Percentiles rank a stretch among this genome's conserved stretches.
Evolutionary conservation across 2,329 filamentous ascomycete species (phyloP).

Genomic region (Cylindrodendrum hubeiense): DNA sequence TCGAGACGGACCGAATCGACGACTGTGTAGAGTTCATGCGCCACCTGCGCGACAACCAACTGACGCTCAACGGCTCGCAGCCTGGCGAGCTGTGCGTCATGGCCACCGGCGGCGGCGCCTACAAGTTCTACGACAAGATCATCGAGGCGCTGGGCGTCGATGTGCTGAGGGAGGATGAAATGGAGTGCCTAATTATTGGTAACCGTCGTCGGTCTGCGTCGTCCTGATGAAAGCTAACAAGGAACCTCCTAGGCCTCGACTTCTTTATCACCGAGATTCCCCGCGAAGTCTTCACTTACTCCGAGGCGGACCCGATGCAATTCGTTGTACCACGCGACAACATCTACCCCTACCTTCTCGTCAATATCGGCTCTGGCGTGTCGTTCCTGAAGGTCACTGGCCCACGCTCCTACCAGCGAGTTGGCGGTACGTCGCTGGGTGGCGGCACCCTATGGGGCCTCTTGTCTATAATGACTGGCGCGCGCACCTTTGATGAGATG

Average conservation of each 20-base stretch:
- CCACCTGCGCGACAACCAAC: conserved; percentile 85
- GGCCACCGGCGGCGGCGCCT: conserved; percentile 95
- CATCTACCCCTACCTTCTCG: conserved; percentile 95
- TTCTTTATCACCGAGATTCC: conserved; percentile 99
- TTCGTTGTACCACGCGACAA: conserved; percentile 83
- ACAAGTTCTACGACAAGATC: conserved; percentile 96
- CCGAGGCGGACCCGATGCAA: conserved; percentile 89
- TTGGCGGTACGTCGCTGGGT: conserved; percentile 93
- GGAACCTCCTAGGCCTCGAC: conserved; percentile 76
- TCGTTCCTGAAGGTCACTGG: conserved; percentile 98
- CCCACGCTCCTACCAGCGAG: conserved; percentile 86
- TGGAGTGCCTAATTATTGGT: conserved; percentile 98
- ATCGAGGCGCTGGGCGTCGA: conserved; percentile 86
- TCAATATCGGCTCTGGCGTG: conserved; percentile 98
- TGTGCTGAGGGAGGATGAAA: conserved; percentile 94
- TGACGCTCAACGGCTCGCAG: conserved; percentile 78
- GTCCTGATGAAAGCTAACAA: conserved; percentile 20
- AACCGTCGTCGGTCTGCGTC: conserved; percentile 38
- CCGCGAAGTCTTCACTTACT: conserved; percentile 96
- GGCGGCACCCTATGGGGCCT: conserved; percentile 98
- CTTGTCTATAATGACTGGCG: conserved; percentile 91
- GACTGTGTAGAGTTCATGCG: conserved; percentile 94
- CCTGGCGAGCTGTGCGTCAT: conserved; percentile 87
- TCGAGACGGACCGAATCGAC: conserved; percentile 95
- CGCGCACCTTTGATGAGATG: conserved; percentile 98